Conservation (phyloP, 1,284 basidiomycete genomes). For the Sutorius eximius region DNA sequence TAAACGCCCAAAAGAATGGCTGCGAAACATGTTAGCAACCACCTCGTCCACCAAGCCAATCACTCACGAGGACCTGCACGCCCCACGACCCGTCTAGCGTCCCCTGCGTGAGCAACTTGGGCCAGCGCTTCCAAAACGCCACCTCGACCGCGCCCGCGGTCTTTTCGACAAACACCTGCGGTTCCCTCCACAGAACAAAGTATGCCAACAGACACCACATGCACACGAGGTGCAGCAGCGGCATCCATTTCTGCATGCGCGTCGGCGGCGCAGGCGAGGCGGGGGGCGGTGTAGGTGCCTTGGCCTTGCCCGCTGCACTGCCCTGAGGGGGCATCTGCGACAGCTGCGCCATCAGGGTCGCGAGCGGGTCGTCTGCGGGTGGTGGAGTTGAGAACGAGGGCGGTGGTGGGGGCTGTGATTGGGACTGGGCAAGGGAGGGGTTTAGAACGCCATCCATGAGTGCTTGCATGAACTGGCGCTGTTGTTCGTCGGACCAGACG, state of each 20-base stretch:
- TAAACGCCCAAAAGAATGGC: conserved; percentile 81
- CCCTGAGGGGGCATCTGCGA: conserved; percentile 34
- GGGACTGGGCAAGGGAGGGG: conserved; percentile 21
- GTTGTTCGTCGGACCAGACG: conserved; percentile 65
- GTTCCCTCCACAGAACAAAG: conserved; percentile 67
- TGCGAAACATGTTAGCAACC: conserved; percentile 30
- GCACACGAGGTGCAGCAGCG: conserved; percentile 60
- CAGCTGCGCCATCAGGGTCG: conserved; percentile 35
- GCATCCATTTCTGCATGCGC: conserved; percentile 58
- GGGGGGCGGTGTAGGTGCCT: conserved; percentile 18
- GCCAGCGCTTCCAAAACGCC: conserved; percentile 57
- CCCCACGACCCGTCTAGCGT: conserved; percentile 38
- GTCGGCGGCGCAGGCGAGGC: conserved; percentile 38
- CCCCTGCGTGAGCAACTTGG: conserved; percentile 42
- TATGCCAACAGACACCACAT: conserved; percentile 65
- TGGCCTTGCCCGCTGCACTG: conserved; percentile 14
- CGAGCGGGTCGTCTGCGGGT: conserved; percentile 24
- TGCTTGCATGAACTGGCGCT: conserved; percentile 62
- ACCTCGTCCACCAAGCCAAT: neutral
- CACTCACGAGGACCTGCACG: conserved; percentile 56
- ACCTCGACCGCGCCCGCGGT: conserved; percentile 19
- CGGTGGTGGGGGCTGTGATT: conserved; percentile 15
- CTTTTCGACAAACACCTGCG: conserved; percentile 41
- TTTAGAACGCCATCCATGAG: conserved; percentile 44
- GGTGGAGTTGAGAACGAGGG: conserved; percentile 6